These are phyloP conservation scores for Protomyces arabidopsidicola DNA, from an alignment of 1,139 yeast genomes.

Conservation along the genomic window DNA sequence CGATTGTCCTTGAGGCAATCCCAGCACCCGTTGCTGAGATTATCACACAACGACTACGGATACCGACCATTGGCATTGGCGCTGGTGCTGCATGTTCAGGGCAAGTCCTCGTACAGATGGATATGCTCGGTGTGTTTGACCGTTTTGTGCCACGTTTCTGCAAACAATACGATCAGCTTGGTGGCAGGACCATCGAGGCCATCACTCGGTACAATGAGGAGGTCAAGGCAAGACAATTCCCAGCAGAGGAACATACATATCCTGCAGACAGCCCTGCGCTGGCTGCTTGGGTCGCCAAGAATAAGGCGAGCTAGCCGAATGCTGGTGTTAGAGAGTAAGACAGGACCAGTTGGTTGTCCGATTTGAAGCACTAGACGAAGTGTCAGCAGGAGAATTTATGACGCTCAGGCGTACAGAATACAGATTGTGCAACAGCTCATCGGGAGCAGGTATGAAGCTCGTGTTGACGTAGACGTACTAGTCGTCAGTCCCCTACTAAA, in stretches of 20 bases:
- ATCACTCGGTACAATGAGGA: constrained; percentile 55
- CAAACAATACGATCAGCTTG: constrained; percentile 58
- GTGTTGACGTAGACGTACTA: constrained; percentile 38
- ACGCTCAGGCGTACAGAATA: neutral
- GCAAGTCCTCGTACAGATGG: constrained; percentile 85
- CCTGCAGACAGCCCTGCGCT: constrained; percentile 8
- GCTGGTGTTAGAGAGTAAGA: constrained; percentile 43
- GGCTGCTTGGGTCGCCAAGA: neutral
- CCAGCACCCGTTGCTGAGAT: constrained; percentile 68
- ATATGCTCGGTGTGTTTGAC: constrained; percentile 65
- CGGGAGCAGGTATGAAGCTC: constrained; percentile 12
- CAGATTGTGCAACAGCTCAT: constrained; percentile 7
- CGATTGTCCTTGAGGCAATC: constrained; percentile 75
- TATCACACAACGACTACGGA: constrained; percentile 54
- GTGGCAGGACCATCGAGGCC: constrained; percentile 51
- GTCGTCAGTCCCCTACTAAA: constrained; percentile 34
- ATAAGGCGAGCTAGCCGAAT: constrained; percentile 38
- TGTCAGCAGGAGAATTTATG: constrained; percentile 24
- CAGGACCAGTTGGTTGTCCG: constrained; percentile 40
- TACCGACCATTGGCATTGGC: constrained; percentile 94
- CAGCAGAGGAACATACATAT: constrained; percentile 65
- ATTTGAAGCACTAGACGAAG: constrained; percentile 36
- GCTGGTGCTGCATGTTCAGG: constrained; percentile 84
- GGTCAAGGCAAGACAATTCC: constrained; percentile 54
- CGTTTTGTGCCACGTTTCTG: constrained; percentile 67